A percentile compares a stretch with the other conserved stretches of the same genome.
Conservation (phyloP, 2,329 filamentous ascomycete species). For the Claviceps sp. region DNA sequence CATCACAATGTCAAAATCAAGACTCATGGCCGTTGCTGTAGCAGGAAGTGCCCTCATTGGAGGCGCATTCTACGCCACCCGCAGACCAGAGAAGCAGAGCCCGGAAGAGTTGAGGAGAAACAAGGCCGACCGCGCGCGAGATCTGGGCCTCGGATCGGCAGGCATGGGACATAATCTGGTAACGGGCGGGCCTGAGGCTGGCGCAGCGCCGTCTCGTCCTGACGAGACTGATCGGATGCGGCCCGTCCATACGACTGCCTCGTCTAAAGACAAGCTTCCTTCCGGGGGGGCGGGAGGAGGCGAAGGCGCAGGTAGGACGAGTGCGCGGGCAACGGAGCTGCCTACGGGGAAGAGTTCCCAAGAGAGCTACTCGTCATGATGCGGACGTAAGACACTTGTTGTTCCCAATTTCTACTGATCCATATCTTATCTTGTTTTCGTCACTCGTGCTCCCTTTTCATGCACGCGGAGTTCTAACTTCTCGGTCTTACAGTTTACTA, state of each 20-base stretch:
- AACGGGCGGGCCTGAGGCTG: slow-evolving; percentile 17
- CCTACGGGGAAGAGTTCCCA: slow-evolving; percentile 1
- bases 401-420: neutral
- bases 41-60: slow-evolving; percentile 13
- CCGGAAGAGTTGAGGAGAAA: slow-evolving; percentile 7
- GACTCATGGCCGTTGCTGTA: slow-evolving; percentile 1
- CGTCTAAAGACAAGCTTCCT: slow-evolving; percentile 18
- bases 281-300: slow-evolving; percentile 21
- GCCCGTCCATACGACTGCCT: slow-evolving; percentile 12
- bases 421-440: neutral
- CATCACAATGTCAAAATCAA: slow-evolving; percentile 2
- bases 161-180: slow-evolving; percentile 18
- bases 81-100: slow-evolving; percentile 1
- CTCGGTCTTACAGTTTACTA: too few species aligned
- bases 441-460: neutral
- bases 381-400: too few species aligned
- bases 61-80: slow-evolving; percentile 12
- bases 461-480: too few species aligned
- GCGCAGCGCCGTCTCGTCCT: slow-evolving; percentile 5
- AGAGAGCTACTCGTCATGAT: too few species aligned
- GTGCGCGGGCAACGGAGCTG: slow-evolving; percentile 17
- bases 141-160: slow-evolving; percentile 17
- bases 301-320: slow-evolving; percentile 15
- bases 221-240: slow-evolving; percentile 7
- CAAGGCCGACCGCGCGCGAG: slow-evolving; percentile 17